Conservation (phyloP, 352 stramenopile species). For the Pythium catenulatum region DNA sequence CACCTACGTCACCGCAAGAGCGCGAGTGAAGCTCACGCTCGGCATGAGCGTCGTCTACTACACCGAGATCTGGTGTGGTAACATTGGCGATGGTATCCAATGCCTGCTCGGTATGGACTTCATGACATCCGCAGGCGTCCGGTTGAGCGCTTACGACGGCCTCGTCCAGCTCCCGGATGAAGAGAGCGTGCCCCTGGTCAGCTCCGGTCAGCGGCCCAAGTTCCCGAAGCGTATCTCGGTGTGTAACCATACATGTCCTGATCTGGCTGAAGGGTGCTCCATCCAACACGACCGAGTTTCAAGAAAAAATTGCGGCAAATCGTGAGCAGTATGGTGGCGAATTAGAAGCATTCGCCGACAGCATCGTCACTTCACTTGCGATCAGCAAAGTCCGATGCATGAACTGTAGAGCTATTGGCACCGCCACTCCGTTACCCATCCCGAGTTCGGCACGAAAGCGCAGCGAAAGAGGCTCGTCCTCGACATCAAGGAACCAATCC, state of each 20-base stretch:
- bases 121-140: slow-evolving; percentile 53
- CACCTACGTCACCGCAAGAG: slow-evolving; percentile 38
- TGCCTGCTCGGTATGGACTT: slow-evolving; percentile 61
- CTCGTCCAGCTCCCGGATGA: slow-evolving; percentile 16
- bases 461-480: no score
- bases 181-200: slow-evolving; percentile 11
- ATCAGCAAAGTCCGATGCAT: no score
- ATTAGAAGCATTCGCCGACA: no score
- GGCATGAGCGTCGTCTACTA: slow-evolving; percentile 40
- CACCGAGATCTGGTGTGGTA: slow-evolving; percentile 51
- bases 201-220: neutral
- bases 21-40: slow-evolving; percentile 52
- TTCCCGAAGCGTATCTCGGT: neutral
- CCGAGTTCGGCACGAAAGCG: no score
- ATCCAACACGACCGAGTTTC: no score
- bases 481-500: no score
- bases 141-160: slow-evolving; percentile 10
- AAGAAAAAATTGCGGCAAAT: no score
- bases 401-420: no score
- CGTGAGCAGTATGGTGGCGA: no score
- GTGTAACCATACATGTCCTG: neutral
- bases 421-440: no score
- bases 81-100: slow-evolving; percentile 49
- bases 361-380: no score
- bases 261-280: no score